Percentiles rank a stretch among this genome's conserved stretches.
These are phyloP conservation scores for Nitzschia putrida DNA, from an alignment of 108 stramenopile genomes.

Conservation along the genomic window DNA sequence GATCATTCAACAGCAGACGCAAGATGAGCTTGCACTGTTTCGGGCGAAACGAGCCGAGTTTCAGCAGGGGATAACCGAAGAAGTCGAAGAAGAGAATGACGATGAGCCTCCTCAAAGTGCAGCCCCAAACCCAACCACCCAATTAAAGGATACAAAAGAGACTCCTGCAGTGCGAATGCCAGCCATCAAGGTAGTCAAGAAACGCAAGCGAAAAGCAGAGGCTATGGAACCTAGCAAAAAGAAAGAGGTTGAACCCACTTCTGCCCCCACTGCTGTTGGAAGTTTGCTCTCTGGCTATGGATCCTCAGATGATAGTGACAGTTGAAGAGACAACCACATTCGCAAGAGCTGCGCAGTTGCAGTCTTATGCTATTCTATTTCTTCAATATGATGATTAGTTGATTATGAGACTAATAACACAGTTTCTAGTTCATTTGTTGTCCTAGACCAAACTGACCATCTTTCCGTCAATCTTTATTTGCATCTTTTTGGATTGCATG, in stretches of 20 bases:
- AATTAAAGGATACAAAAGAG: too few relatives aligned
- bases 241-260: not conserved
- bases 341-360: too few relatives aligned
- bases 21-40: slow-evolving; percentile 69
- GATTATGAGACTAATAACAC: not conserved
- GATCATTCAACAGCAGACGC: slow-evolving; percentile 44
- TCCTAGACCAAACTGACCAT: slow-evolving; percentile 25
- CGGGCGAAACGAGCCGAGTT: slow-evolving; percentile 65
- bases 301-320: slow-evolving; percentile 39
- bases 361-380: not conserved
- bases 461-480: slow-evolving; percentile 43
- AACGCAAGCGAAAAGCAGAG: slow-evolving; percentile 26
- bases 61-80: slow-evolving; percentile 20
- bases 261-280: slow-evolving; percentile 39
- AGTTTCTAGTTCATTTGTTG: not conserved
- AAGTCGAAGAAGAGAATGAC: slow-evolving; percentile 19
- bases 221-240: slow-evolving; percentile 2
- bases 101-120: not conserved
- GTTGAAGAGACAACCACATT: slow-evolving; percentile 2
- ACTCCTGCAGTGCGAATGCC: not conserved
- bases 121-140: not conserved
- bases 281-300: slow-evolving; percentile 64
- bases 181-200: slow-evolving; percentile 23
- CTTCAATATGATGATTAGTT: not conserved
- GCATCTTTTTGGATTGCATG: slow-evolving; percentile 18